Conservation (phyloP, 495 filamentous ascomycete genomes). For the Penicillium manginii region DNA sequence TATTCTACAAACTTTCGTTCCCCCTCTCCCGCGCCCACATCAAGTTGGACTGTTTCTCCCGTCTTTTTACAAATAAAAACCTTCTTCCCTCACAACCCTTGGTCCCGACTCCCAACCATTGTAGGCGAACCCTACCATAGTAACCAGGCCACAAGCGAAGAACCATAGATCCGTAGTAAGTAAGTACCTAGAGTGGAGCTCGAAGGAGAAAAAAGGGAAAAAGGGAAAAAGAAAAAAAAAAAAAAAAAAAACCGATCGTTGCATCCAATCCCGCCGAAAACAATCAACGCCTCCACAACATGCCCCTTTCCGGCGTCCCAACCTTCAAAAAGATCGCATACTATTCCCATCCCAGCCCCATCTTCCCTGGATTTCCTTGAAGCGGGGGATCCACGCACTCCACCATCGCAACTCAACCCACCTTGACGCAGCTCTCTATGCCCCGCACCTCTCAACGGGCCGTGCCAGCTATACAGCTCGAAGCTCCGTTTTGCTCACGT, state of each 20-base stretch:
- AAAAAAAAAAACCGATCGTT: slow-evolving; percentile 3
- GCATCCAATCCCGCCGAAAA: slow-evolving; percentile 10
- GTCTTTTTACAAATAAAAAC: neutral
- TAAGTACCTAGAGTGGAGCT: neutral
- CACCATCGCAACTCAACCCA: neutral
- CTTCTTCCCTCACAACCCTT: too few relatives aligned
- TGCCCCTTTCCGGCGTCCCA: neutral
- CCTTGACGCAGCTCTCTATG: too few relatives aligned
- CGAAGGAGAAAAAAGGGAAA: neutral
- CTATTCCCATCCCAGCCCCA: neutral
- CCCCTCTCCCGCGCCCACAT: neutral
- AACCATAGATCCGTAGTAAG: too few relatives aligned
- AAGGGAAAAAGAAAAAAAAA: neutral
- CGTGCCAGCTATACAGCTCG: slow-evolving; percentile 16
- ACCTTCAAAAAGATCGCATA: neutral
- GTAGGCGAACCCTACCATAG: too few relatives aligned
- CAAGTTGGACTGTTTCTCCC: neutral
- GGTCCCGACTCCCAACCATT: too few relatives aligned
- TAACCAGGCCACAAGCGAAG: too few relatives aligned
- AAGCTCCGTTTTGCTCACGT: neutral
- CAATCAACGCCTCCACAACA: slow-evolving; percentile 3
- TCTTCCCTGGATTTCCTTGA: neutral
- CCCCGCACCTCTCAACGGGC: slow-evolving; percentile 12
- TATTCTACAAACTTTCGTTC: neutral
- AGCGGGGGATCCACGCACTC: slow-evolving; percentile 1